Evolutionary conservation across 2,329 filamentous ascomycete genomes (phyloP).

Genomic region (Amesomyces nigricolor): DNA sequence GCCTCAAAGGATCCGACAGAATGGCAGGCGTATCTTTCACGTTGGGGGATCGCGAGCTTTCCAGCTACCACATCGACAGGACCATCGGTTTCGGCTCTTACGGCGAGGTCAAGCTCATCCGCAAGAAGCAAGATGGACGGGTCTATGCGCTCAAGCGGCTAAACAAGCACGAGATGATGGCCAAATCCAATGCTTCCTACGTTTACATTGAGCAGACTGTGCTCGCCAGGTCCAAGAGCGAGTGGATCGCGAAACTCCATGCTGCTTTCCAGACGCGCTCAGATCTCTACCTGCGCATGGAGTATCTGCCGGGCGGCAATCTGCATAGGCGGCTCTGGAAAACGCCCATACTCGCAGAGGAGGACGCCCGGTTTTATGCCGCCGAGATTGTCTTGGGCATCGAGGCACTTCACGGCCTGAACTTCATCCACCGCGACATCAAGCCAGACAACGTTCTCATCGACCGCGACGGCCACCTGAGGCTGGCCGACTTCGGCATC

Average conservation of each 20-base stretch:
- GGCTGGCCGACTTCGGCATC: slow-evolving; percentile 94
- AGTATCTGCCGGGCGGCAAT: slow-evolving; percentile 96
- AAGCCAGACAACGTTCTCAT: slow-evolving; percentile 98
- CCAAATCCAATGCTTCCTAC: slow-evolving; percentile 95
- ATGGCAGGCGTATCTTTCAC: slow-evolving; percentile 79
- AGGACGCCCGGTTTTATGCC: slow-evolving; percentile 98
- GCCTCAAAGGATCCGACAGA: slow-evolving; percentile 39
- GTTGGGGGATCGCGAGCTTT: slow-evolving; percentile 82
- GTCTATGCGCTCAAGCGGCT: slow-evolving; percentile 98
- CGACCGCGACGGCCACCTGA: slow-evolving; percentile 91
- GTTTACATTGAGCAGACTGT: slow-evolving; percentile 97
- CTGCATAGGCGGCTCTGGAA: slow-evolving; percentile 99
- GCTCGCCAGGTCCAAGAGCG: slow-evolving; percentile 92
- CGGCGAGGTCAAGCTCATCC: slow-evolving; percentile 94
- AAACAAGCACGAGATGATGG: slow-evolving; percentile 97
- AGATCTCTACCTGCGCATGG: slow-evolving; percentile 91
- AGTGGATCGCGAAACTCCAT: slow-evolving; percentile 97
- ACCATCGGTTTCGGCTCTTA: slow-evolving; percentile 98
- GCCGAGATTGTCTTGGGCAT: slow-evolving; percentile 97
- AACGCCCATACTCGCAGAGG: slow-evolving; percentile 87
- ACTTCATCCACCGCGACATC: slow-evolving; percentile 96
- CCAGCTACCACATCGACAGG: slow-evolving; percentile 93
- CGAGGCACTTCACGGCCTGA: slow-evolving; percentile 95
- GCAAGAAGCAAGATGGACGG: slow-evolving; percentile 91
- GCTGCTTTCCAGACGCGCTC: slow-evolving; percentile 94